Base-by-base conservation (phyloP, 2,329 filamentous ascomycete species). In the Colletotrichum paranaense region DNA sequence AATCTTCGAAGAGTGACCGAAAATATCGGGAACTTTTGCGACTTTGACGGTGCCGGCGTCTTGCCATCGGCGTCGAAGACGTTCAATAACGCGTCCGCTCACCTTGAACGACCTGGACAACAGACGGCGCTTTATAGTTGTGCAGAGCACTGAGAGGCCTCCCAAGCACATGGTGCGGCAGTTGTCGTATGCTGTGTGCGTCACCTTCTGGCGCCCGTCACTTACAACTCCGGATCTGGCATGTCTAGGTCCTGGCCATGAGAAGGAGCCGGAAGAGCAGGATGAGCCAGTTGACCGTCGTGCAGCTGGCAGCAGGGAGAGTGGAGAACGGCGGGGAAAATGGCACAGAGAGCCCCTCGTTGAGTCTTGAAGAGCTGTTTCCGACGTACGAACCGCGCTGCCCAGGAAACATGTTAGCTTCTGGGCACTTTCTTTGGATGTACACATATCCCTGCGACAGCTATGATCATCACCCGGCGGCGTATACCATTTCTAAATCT, bases 91-190 rank as follows among this genome's bases (percentile, higher is more conserved):
- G 12, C 28, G 19, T 6, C 58, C 53, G 26, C 38, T 38, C n/a
- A 22, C 35, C 28, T 24, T 32, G 30, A 7, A 4, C 24, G n/a
- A 28, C 65, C 42, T 19, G 70, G 70, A 70, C 70, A 60, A 57
- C 55, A 70, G 55, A 73, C 60, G 70, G 67, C 56, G 70, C 67
- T 73, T 73, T 73, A 73, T 73, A 73, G 58, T 62, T 56, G 60
- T 59, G 60, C 26, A 65, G 55, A 30, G 60, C 70, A 49, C 9
- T 26, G 24, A 73, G 70, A 73, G 70, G 70, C 70, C 70, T 73
- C 70, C 66, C n/a, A 38, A 55, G n/a, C n/a, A 53, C 16, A 30
- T 72, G 59, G 42, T 46, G 55, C 70, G 24, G 32, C 22, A 56
- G 70, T 62, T 55, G 70, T 62, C 60, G 67, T 64, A 62, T 60